Evolutionary conservation across 1,284 basidiomycete species (phyloP), one percentile per base, ranked within the genome.

Genomic region (Leucoagaricus sp.): DNA sequence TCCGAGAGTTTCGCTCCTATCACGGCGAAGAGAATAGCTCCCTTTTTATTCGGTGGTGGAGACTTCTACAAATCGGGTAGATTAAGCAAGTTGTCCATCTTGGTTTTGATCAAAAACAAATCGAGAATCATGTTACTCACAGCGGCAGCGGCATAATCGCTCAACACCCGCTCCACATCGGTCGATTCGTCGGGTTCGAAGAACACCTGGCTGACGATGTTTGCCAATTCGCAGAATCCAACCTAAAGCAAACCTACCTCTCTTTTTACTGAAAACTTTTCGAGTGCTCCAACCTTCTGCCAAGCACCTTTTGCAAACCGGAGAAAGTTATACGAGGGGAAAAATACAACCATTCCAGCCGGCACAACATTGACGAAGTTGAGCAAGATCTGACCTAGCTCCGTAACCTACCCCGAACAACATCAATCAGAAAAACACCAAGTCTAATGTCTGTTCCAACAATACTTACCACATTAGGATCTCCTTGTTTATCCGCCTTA

Each of bases 1-100:
- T 99, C 96, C 0, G 94, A 97, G 12, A 99, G 81, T 70, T 98
- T 99, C 19, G 95, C 96, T 8, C 96, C 96, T 21, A 99, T 90
- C 2, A 99, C 96, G 1, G 96, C 96, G 58, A 99, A 87, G 5
- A 95, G 75, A 29, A 95, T 69, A 1, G 91, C 91, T 7, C 92
- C 93, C 64, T 67, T 72, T 68, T 82, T 74, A 66, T 73, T 59
- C 56, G 65, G 52, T 57, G 63, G 48, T 29, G 60, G 61, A 19
- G 36, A 28, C 23, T 40, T 38, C 58, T 53, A 33, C 28, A n/a
- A 10, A 15, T 6, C 44, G 42, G 40, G 46, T n/a, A 15, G 26
- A 38, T 40, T n/a, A 44, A 34, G 17, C 31, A 36, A 23, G 29
- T 52, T 57, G 31, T 40, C 17, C 46, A 34, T 19, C 4, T n/a